Conservation (phyloP, 2,329 filamentous ascomycete species). For the Teratosphaeria destructans region DNA sequence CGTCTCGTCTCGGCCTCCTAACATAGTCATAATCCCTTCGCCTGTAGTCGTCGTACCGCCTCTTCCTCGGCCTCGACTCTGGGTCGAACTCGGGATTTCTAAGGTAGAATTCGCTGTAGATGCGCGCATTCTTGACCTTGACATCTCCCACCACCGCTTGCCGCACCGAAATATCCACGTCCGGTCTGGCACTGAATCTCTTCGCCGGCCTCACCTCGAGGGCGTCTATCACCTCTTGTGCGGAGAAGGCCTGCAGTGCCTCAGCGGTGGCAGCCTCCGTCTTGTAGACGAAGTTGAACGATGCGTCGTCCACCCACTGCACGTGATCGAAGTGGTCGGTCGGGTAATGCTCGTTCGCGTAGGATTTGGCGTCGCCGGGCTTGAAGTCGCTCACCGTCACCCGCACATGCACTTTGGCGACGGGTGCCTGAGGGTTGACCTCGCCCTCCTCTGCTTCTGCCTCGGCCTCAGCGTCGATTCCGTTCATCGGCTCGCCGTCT, state of each 20-base stretch:
- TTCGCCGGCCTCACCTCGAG: slow-evolving; percentile 62
- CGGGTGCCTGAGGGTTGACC: slow-evolving; percentile 18
- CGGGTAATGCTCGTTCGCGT: slow-evolving; percentile 50
- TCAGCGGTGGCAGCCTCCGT: slow-evolving; percentile 42
- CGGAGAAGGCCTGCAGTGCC: slow-evolving; percentile 43
- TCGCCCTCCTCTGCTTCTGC: slow-evolving; percentile 24
- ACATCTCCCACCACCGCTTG: slow-evolving; percentile 65
- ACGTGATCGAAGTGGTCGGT: slow-evolving; percentile 48
- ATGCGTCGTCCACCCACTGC: slow-evolving; percentile 93
- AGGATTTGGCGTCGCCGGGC: slow-evolving; percentile 68
- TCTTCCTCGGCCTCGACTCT: slow-evolving; percentile 46
- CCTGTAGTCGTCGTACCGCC: slow-evolving; percentile 6
- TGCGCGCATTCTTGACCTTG: slow-evolving; percentile 68
- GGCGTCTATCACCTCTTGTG: slow-evolving; percentile 25
- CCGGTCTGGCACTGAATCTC: slow-evolving; percentile 54
- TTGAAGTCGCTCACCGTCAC: slow-evolving; percentile 68
- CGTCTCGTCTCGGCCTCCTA: slow-evolving; percentile 45
- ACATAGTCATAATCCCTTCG: slow-evolving; percentile 26
- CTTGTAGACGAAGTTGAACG: slow-evolving; percentile 74
- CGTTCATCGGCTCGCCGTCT: slow-evolving; percentile 17
- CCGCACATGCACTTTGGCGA: slow-evolving; percentile 66
- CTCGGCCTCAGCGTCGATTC: slow-evolving; percentile 20
- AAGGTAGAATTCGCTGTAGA: slow-evolving; percentile 82
- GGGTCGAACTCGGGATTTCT: slow-evolving; percentile 84
- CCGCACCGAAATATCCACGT: slow-evolving; percentile 60